Base-by-base conservation (phyloP, 1,139 yeast species). In the Candida sp. region DNA sequence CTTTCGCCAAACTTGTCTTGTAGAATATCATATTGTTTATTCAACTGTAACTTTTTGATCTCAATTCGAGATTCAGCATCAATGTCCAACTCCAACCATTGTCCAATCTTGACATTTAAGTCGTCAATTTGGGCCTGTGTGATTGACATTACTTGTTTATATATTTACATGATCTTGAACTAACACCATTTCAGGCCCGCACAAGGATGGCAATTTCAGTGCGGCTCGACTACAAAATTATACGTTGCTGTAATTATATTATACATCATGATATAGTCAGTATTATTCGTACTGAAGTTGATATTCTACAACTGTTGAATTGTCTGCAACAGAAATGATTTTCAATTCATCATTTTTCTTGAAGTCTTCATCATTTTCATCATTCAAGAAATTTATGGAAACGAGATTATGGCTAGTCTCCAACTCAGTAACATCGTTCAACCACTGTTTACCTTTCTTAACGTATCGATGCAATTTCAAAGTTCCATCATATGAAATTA, bases 61-160 rank as follows among this genome's bases (percentile, higher is more conserved):
- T 87, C 88, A 3, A 64, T 49, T 39, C 81, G 65, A 2, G 95
- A 79, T 5, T 54, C 57, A 5, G 77, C 75, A 52, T 87, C 82
- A 22, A 60, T 56, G 50, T 77, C 82, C 5, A 77, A 55, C 5
- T 59, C 61, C 11, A 76, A 56, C 86, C 86, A 81, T 43, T 74
- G 63, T 7, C 66, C 56, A 4, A 76, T 82, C 25, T 79, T 57
- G 22, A 47, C 36, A 47, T 71, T 69, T 39, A 73, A 47, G 12
- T 40, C 37, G 30, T 44, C 41, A 22, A 42, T 45, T 35, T 47
- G 46, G 32, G 45, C 34, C n/a, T 36, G 30, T 12, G 40, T 21
- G 6, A n/a, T n/a, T 32, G 38, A 22, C 43, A 43, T 43, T 12
- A n/a, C 34, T 32, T 7, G 7, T 12, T n/a, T 15, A 7, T 9